A percentile compares a stretch with the other conserved stretches of the same genome.
These are phyloP conservation scores for Phytophthora parvispora DNA, from an alignment of 352 stramenopile species.

Conservation along the genomic window DNA sequence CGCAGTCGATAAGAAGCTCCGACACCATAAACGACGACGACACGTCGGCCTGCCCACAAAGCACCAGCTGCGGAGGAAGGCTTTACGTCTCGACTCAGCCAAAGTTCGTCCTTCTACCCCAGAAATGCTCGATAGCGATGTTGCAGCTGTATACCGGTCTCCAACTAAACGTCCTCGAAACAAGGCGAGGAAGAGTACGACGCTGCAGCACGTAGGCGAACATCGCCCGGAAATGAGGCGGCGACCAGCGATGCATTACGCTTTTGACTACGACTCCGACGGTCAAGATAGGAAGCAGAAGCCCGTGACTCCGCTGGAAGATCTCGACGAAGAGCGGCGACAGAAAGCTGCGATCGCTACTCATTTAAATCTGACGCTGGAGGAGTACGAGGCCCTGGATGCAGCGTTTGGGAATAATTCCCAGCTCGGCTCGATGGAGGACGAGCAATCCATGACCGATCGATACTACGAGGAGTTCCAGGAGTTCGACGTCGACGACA, in stretches of 20 bases:
- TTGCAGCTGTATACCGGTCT: conserved; percentile 17
- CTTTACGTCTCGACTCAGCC: conserved; percentile 49
- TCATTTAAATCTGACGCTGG: conserved; percentile 72
- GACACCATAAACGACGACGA: conserved; percentile 17
- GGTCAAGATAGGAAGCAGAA: conserved; percentile 9
- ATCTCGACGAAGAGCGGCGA: conserved; percentile 60
- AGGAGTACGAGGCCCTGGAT: conserved; percentile 78
- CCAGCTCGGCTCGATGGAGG: conserved; percentile 9
- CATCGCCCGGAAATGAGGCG: conserved; percentile 10
- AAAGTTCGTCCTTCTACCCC: conserved; percentile 42
- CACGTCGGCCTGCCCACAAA: conserved; percentile 16
- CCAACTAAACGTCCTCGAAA: conserved; percentile 4
- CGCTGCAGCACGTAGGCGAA: conserved; percentile 3
- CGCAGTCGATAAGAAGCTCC: conserved; percentile 2
- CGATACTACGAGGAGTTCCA: conserved; percentile 74
- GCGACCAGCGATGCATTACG: conserved; percentile 32
- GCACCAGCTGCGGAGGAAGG: conserved; percentile 50
- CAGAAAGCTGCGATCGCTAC: conserved; percentile 60
- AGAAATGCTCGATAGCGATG: conserved; percentile 19
- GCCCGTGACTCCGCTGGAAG: conserved; percentile 33
- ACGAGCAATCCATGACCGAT: conserved; percentile 42
- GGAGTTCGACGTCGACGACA: conserved; percentile 83
- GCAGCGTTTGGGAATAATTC: conserved; percentile 54
- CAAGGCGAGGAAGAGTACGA: conserved; percentile 28
- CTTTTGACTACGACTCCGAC: conserved; percentile 49